Conservation (phyloP, 805 yeast species). For the Monosporozyma aerobia region DNA sequence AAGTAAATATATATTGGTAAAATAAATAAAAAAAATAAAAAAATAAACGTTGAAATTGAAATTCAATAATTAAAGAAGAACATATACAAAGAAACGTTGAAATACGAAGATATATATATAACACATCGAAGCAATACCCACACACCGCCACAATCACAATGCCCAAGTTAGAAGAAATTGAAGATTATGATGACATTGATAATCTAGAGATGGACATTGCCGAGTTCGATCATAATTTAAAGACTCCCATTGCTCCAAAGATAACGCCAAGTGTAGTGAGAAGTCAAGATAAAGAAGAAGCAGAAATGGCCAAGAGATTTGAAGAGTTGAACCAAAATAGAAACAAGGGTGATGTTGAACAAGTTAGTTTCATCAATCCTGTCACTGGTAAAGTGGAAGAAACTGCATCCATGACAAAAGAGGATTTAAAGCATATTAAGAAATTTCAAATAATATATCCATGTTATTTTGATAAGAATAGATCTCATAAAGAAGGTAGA, state of each 20-base stretch:
- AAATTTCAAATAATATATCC: slow-evolving; percentile 76
- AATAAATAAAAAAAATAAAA: neutral
- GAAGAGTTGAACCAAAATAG: neutral
- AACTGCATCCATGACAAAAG: slow-evolving; percentile 34
- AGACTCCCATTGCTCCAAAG: slow-evolving; percentile 64
- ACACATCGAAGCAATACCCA: neutral
- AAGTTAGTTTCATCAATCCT: slow-evolving; percentile 20
- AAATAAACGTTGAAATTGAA: neutral
- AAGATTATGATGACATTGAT: slow-evolving; percentile 77
- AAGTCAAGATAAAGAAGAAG: slow-evolving; percentile 43
- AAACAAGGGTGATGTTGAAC: slow-evolving; percentile 4
- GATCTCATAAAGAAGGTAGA: slow-evolving; percentile 76
- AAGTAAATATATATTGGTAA: neutral
- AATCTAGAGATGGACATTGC: slow-evolving; percentile 90
- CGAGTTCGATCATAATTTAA: slow-evolving; percentile 68
- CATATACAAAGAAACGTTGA: neutral
- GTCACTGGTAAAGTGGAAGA: slow-evolving; percentile 24
- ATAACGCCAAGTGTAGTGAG: slow-evolving; percentile 51
- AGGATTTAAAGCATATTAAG: slow-evolving; percentile 56
- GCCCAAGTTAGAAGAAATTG: slow-evolving; percentile 67
- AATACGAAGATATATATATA: neutral
- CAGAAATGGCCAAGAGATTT: neutral
- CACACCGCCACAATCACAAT: slow-evolving; percentile 22
- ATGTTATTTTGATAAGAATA: slow-evolving; percentile 75
- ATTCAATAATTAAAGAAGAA: neutral